Conservation (phyloP, 2,329 filamentous ascomycete genomes). For the Coniella vitis region DNA sequence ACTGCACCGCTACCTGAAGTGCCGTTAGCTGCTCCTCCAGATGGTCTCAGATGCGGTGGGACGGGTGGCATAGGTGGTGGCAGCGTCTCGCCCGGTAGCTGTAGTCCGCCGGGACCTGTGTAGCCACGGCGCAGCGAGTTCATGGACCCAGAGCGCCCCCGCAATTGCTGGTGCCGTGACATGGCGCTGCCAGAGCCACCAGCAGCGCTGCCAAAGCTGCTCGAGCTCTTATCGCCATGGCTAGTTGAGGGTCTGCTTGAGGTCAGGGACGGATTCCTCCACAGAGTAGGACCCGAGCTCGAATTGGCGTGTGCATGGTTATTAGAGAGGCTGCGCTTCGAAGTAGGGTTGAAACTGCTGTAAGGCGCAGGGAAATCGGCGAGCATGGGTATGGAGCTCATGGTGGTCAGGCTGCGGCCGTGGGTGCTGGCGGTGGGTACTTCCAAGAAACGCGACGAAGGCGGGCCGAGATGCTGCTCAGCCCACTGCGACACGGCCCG, state of each 20-base stretch:
- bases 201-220: neutral
- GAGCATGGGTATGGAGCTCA: constrained; percentile 1
- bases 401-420: neutral
- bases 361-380: neutral
- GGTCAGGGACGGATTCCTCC: constrained; percentile 1
- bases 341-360: neutral
- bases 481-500: constrained; percentile 12
- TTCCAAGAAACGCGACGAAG: constrained; percentile 5
- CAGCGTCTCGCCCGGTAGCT: neutral
- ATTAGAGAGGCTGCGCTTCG: neutral
- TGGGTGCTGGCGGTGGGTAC: neutral
- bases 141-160: constrained; percentile 4
- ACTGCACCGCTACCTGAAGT: too few relatives aligned
- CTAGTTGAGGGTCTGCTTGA: constrained; percentile 10
- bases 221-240: constrained; percentile 7
- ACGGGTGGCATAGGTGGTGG: constrained; percentile 13
- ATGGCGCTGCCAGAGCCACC: neutral
- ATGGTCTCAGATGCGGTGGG: constrained; percentile 7
- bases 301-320: too few relatives aligned
- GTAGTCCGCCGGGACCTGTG: neutral
- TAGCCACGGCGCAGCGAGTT: constrained; percentile 6
- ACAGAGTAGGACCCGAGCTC: neutral
- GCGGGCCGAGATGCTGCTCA: constrained; percentile 1
- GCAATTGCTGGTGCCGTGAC: constrained; percentile 1
- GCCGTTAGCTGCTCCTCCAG: neutral